A percentile compares a stretch with the other conserved stretches of the same genome.
Evolutionary conservation across 1,284 basidiomycete genomes (phyloP).

Genomic region (Tilletia setariae): DNA sequence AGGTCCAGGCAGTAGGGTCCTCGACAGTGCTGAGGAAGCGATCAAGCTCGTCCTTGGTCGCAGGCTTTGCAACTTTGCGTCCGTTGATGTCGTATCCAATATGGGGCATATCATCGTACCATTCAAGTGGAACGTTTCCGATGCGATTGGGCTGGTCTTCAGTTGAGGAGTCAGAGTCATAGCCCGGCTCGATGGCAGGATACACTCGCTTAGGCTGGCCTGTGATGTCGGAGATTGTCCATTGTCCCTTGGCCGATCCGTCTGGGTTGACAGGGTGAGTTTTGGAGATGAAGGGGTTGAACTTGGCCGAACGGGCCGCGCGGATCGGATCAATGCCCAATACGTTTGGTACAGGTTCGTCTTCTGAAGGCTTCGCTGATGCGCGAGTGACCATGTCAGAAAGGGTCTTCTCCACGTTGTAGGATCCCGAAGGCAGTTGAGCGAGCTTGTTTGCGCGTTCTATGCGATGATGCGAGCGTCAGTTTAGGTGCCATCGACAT

Average conservation of each 20-base stretch:
- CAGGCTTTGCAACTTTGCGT: slow-evolving; percentile 87
- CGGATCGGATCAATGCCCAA: slow-evolving; percentile 46
- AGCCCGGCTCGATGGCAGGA: slow-evolving; percentile 89
- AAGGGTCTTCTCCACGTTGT: slow-evolving; percentile 33
- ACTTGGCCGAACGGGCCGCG: slow-evolving; percentile 18
- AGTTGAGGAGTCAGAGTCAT: slow-evolving; percentile 93
- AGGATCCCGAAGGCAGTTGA: not conserved
- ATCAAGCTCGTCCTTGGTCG: slow-evolving; percentile 92
- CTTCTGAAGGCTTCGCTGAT: slow-evolving; percentile 55
- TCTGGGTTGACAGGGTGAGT: slow-evolving; percentile 34
- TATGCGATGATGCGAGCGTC: not conserved
- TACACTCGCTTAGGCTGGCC: slow-evolving; percentile 82
- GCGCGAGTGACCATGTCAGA: slow-evolving; percentile 48
- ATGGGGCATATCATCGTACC: slow-evolving; percentile 99
- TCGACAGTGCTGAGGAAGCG: slow-evolving; percentile 93
- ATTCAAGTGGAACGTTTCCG: slow-evolving; percentile 92
- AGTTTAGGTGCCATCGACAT: not conserved
- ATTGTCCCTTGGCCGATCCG: slow-evolving; percentile 50
- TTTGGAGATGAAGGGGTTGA: slow-evolving; percentile 7
- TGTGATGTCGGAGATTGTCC: slow-evolving; percentile 72
- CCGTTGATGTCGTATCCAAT: slow-evolving; percentile 96
- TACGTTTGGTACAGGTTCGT: slow-evolving; percentile 39
- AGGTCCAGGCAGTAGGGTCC: slow-evolving; percentile 87
- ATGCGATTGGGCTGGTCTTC: slow-evolving; percentile 93
- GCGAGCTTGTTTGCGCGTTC: slow-evolving; percentile 6